Base-by-base conservation (phyloP, 345 rosid genomes). In the Syzygium aqueum region DNA sequence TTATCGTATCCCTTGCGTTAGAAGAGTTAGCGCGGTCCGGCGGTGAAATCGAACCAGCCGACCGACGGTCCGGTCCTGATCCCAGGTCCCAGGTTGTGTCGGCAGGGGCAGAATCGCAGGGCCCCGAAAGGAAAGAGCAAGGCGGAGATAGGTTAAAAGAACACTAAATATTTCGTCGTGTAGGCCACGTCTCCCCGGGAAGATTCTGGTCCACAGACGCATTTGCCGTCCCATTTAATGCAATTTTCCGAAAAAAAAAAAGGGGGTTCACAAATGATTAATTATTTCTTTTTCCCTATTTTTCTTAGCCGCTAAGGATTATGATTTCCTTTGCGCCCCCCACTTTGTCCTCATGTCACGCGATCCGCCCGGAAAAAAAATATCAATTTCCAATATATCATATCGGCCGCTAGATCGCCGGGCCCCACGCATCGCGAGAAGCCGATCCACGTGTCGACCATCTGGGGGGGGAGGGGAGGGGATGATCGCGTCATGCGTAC, bases 211-310 rank as follows among this genome's bases (percentile, higher is more conserved):
- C 65, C 28, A 59, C 27, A 59, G 28, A 27, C 65, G 65, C 65
- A 59, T 11, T 28, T 14, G 65, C 65, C 30, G 28, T 59, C 65
- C 65, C 0, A 59, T 59, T 59, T 59, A 59, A 27, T 25, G 30
- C 15, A 59, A 25, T 6, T 6, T 27, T 59, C 2, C 0, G 3
- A 1, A 2, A 21, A 3, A 8, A 9, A 22, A 8, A 25, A 25
- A 57, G 25, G 11, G 1, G 27, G 11, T 57, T 57, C 65, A 25
- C 65, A 25, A 0, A 59, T 59, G 4, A 50, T 25, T 59, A 27
- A 57, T 59, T 25, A 50, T 25, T 25, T 11, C 11, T 5, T 59
- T 59, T 27, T 11, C 7, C 30, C 3, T 4, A 57, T 27, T 59
- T 27, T 59, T 7, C 30, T 27, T 59, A 27, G 65, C 27, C 2